Evolutionary conservation across 1,284 basidiomycete species (phyloP), one percentile per base, ranked within the genome.

Genomic region (Papiliotrema terrestris): DNA sequence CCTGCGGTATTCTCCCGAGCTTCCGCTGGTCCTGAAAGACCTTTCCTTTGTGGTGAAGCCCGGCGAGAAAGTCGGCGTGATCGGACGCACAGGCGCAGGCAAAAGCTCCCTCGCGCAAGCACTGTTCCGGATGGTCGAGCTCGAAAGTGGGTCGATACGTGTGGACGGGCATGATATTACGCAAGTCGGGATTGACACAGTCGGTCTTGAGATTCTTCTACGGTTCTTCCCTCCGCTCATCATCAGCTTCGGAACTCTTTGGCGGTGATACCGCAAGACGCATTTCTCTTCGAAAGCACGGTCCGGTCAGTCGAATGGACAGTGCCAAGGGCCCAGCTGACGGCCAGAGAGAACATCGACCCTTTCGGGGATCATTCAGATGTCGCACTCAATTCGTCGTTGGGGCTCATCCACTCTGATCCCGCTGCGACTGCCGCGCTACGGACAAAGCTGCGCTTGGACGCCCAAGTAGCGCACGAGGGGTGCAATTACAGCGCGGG

Each of bases 41-140:
- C 45, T 78, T 11, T 65, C 53, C 0, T 66, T 72, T 47, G 41
- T 45, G 2, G 57, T 74, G 35, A 47, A 61, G 2, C 54, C 67
- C 14, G 72, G 72, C 1, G 60, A 68, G 51, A 72, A 72, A 53
- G 61, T 89, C 58, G 87, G 87, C 6, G 83, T 89, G 52, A 84
- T 88, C 13, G 86, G 86, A 14, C 74, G 86, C 20, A 87, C 85
- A 1, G 86, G 85, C 14, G 84, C 86, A 43, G 84, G 82, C 72
- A 68, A 72, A 67, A 62, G 59, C 15, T 62, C 86, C 3, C 73
- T 91, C 9, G 75, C 89, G 43, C 86, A 74, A 50, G 75, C 75
- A 0, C 78, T 91, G 5, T 84, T 91, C 73, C 85, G 87, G 14
- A 83, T 84, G 46, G 83, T 87, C 26, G 86, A 89, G 71, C 20